Percentiles rank a stretch among this genome's conserved stretches.
Conservation (phyloP, 805 yeast species). For the Teunomyces barrocoloradensis region DNA sequence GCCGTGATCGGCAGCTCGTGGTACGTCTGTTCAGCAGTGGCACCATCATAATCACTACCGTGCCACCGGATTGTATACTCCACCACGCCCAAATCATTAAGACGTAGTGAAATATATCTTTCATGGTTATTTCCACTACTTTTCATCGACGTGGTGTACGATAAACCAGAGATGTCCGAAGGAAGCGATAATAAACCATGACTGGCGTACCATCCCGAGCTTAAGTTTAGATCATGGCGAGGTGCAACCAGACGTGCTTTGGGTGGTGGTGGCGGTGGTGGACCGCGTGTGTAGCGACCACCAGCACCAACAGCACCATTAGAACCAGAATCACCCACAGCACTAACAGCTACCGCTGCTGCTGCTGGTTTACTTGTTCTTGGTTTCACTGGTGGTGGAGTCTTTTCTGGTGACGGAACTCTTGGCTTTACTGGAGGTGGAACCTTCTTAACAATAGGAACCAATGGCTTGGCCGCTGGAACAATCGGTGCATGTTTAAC, state of each 20-base stretch:
- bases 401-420: slow-evolving; percentile 13
- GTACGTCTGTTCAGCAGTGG: slow-evolving; percentile 28
- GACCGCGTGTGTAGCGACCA: background rate
- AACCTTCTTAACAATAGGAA: slow-evolving; percentile 5
- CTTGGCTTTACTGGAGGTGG: slow-evolving; percentile 34
- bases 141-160: slow-evolving; percentile 24
- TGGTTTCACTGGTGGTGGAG: slow-evolving; percentile 27
- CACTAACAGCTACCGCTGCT: background rate
- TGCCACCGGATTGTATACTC: slow-evolving; percentile 41
- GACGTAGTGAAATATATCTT: slow-evolving; percentile 34
- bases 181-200: slow-evolving; percentile 35
- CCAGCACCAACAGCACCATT: background rate
- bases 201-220: slow-evolving; percentile 47
- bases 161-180: slow-evolving; percentile 31
- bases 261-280: background rate
- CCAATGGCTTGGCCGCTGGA: background rate
- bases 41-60: slow-evolving; percentile 18
- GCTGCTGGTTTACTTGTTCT: background rate
- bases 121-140: slow-evolving; percentile 11
- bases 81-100: slow-evolving; percentile 42
- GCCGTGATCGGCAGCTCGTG: slow-evolving; percentile 43
- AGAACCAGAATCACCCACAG: no score
- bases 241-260: slow-evolving; percentile 16
- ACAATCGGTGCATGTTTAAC: background rate
- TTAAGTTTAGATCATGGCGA: slow-evolving; percentile 41